Base-by-base conservation (phyloP, 129 eudicot species). In the Oenanthe sinensis region DNA sequence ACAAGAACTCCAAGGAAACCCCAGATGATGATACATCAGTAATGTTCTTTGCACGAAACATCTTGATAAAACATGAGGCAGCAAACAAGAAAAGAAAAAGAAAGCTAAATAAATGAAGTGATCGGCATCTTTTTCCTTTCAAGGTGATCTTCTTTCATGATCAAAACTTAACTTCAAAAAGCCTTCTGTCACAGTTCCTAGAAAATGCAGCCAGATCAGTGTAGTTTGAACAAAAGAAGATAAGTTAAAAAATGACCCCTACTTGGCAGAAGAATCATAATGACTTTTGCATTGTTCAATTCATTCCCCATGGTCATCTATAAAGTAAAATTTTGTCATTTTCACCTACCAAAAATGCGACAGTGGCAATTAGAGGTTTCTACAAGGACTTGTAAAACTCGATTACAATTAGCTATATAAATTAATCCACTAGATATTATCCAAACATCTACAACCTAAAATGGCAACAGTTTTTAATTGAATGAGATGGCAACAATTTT, bases 391-490 rank as follows among this genome's bases (percentile, higher is more conserved):
- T 37, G 75, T 39, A 6, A 70, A 40, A 2, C 43, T 70, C 19
- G 39, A 36, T 70, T 1, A 70, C 39, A 19, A 7, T 19, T 33
- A 33, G 36, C 36, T 33, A 33, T 33, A 33, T 33, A 33, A 33
- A 33, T 73, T 40, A 73, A 73, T 73, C 26, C 14, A 44, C 6
- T 43, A 73, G 55, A 44, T 73, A 73, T 22, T 28, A 40, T 39
- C 76, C 10, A 73, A 73, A 45, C 12, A 73, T 22, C 20, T 43
- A 43, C 52, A 75, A 85, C 86, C 85, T 84, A 71, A 89, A 84
- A 82, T n/a, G n/a, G n/a, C n/a, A n/a, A n/a, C n/a, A n/a, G n/a
- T 4, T 67, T 54, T 16, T 17, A 67, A 39, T 68, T 2, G 3
- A 68, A 68, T 42, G 17, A 50, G 62, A 50, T 19, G 10, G 26